Evolutionary conservation across 1,284 basidiomycete genomes (phyloP).

Genomic region (Cronartium quercuum): DNA sequence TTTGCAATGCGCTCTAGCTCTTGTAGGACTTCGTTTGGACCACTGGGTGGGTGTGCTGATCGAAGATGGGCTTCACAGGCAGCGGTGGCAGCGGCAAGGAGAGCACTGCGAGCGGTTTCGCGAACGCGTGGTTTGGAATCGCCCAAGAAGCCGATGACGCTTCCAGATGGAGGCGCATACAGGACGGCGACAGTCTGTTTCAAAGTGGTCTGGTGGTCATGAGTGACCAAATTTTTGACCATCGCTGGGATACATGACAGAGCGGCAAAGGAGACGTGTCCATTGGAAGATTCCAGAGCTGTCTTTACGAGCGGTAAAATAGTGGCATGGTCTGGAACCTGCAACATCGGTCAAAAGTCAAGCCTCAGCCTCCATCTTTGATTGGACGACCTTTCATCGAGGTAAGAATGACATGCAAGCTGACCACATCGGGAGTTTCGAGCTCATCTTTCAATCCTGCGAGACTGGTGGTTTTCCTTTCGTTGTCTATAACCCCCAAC

Average conservation of each 20-base stretch:
- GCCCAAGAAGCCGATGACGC: conserved; percentile 62
- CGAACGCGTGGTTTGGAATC: conserved; percentile 67
- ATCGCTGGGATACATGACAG: conserved; percentile 47
- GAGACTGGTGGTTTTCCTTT: conserved; percentile 22
- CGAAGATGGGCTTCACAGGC: conserved; percentile 59
- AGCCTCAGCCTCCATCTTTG: neutral
- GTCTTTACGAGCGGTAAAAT: conserved; percentile 64
- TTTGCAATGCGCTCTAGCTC: conserved; percentile 69
- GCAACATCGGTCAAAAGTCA: conserved; percentile 7
- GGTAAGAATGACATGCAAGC: neutral
- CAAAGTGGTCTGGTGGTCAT: conserved; percentile 61
- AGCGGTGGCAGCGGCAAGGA: conserved; percentile 64
- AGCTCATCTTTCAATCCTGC: conserved; percentile 23
- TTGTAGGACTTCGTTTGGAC: conserved; percentile 57
- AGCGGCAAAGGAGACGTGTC: conserved; percentile 56
- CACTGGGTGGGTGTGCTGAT: conserved; percentile 49
- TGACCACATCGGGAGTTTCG: conserved; percentile 28
- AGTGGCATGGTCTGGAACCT: conserved; percentile 65
- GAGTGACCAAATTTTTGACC: conserved; percentile 52
- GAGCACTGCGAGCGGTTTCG: conserved; percentile 65
- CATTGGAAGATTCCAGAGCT: conserved; percentile 69
- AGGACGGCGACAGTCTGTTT: conserved; percentile 53
- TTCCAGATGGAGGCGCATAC: conserved; percentile 50
- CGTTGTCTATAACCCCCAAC: conserved; percentile 17
- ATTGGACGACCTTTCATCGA: neutral